These are phyloP conservation scores for Blastomyces gilchristii DNA, from an alignment of 2,329 filamentous ascomycete genomes.

Conservation along the genomic window DNA sequence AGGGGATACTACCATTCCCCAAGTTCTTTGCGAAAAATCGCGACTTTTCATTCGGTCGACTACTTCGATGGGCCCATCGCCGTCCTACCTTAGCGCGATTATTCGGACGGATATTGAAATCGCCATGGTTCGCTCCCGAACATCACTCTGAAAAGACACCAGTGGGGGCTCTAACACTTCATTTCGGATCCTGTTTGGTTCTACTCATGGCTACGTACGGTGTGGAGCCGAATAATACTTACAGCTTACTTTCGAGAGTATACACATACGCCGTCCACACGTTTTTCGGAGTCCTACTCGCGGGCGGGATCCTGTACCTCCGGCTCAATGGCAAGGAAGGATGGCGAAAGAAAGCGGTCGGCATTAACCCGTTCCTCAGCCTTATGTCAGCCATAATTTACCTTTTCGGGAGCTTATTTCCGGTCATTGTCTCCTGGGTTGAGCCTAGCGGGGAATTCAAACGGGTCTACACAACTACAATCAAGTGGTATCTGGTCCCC, in stretches of 20 bases:
- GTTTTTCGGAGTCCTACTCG: constrained; percentile 25
- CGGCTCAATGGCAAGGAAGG: background rate
- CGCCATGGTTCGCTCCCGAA: constrained; percentile 8
- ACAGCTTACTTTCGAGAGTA: constrained; percentile 26
- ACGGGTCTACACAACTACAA: background rate
- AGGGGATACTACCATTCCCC: constrained; percentile 45
- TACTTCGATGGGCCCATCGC: constrained; percentile 14
- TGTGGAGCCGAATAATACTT: constrained; percentile 20
- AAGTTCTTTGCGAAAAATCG: constrained; percentile 34
- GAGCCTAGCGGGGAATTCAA: constrained; percentile 1
- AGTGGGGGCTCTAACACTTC: constrained; percentile 29
- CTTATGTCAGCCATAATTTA: constrained; percentile 2
- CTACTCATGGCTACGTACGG: constrained; percentile 24
- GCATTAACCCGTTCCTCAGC: constrained; percentile 2
- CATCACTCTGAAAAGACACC: constrained; percentile 28
- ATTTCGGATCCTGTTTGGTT: constrained; percentile 30
- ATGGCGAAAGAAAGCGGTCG: constrained; percentile 5
- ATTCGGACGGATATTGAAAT: background rate
- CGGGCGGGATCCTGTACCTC: constrained; percentile 27
- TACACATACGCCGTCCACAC: constrained; percentile 35
- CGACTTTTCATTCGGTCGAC: constrained; percentile 5
- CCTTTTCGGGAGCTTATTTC: constrained; percentile 2
- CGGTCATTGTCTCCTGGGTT: constrained; percentile 4
- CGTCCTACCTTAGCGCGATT: constrained; percentile 14
- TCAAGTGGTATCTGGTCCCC: constrained; percentile 7